phyloP scores from a whole-genome alignment of 352 stramenopile species.

The Hyaloperonospora arabidopsidis region DNA sequence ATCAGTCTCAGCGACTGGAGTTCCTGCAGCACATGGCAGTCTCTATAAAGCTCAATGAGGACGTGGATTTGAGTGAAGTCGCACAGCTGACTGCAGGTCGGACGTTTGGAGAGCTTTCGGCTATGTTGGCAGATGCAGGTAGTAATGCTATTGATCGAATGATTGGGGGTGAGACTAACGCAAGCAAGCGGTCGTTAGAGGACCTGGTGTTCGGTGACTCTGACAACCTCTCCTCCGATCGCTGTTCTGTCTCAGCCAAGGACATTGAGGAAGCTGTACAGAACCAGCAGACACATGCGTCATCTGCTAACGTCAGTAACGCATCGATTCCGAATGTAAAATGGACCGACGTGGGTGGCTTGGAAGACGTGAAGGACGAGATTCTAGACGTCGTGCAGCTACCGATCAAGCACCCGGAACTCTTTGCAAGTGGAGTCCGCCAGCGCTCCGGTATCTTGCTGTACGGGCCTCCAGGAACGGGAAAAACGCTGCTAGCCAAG shows the following conservation, averaged over 20 bases:
- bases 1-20: constrained; percentile 41
- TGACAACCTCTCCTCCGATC: constrained; percentile 8
- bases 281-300: constrained; percentile 58
- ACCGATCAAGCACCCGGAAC: constrained; percentile 74
- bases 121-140: constrained; percentile 57
- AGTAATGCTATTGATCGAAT: constrained; percentile 44
- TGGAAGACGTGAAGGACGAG: constrained; percentile 98
- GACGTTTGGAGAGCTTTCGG: constrained; percentile 64
- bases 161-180: constrained; percentile 17
- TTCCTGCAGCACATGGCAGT: constrained; percentile 45
- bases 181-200: constrained; percentile 22
- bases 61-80: constrained; percentile 50
- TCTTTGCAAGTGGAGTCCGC: constrained; percentile 69
- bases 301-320: constrained; percentile 52
- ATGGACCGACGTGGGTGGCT: constrained; percentile 97
- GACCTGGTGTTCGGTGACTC: constrained; percentile 21
- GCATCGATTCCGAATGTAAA: constrained; percentile 91
- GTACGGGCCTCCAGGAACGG: constrained; percentile 81
- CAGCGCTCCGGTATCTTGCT: constrained; percentile 78
- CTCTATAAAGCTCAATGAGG: constrained; percentile 30
- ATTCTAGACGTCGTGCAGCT: constrained; percentile 87
- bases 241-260: constrained; percentile 29
- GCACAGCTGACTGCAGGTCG: constrained; percentile 64
- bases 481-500: constrained; percentile 93
- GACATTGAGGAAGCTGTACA: constrained; percentile 57